phyloP scores from a whole-genome alignment of 176 grass and related monocot genomes.

The Hordeum marinum region DNA sequence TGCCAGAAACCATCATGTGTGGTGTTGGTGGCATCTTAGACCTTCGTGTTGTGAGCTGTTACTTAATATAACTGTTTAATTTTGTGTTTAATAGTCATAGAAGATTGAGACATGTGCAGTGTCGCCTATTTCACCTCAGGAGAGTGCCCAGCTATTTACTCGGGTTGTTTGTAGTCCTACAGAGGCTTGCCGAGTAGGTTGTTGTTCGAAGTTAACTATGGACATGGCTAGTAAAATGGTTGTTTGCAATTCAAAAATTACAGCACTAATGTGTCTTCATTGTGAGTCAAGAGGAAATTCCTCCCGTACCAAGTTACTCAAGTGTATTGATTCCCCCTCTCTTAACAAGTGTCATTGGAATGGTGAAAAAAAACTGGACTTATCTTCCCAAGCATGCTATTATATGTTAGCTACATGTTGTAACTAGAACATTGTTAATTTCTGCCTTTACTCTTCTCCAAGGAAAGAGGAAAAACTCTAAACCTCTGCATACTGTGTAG shows the following conservation, averaged over 20 bases:
- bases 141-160: constrained; percentile 3
- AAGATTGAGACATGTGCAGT: background rate
- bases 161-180: background rate
- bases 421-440: background rate
- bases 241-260: background rate
- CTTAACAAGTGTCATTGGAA: background rate
- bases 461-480: constrained; percentile 4
- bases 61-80: background rate
- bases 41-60: background rate
- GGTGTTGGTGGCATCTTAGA: background rate
- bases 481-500: constrained; percentile 28
- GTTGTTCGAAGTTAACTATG: background rate
- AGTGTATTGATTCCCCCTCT: background rate
- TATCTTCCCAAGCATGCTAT: background rate
- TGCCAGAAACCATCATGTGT: background rate
- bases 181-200: background rate
- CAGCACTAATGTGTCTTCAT: background rate
- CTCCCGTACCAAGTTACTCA: background rate
- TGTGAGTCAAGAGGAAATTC: background rate
- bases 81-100: background rate
- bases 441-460: background rate
- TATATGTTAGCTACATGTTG: constrained; percentile 8
- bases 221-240: background rate
- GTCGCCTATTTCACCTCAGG: background rate
- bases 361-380: background rate